Percentiles rank a stretch among this genome's conserved stretches.
These are phyloP conservation scores for Sanguinoderma infundibulare DNA, from an alignment of 1,284 basidiomycete genomes.

Conservation along the genomic window DNA sequence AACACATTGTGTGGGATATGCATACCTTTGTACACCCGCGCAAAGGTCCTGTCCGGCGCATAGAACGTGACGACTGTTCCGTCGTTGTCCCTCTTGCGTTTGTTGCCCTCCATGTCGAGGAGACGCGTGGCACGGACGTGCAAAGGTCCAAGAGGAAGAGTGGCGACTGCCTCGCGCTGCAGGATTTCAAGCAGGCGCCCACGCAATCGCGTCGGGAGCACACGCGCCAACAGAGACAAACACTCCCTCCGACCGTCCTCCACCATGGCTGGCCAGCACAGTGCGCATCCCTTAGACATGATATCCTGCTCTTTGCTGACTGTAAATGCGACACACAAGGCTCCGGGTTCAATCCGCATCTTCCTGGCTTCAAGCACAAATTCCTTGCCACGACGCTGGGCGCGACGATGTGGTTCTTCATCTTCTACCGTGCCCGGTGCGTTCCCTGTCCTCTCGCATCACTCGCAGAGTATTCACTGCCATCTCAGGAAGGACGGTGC, in stretches of 20 bases:
- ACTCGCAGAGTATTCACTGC: background rate
- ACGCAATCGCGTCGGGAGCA: conserved; percentile 11
- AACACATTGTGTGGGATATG: background rate
- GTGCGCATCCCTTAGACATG: conserved; percentile 26
- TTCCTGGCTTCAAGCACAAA: conserved; percentile 77
- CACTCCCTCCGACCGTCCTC: conserved; percentile 25
- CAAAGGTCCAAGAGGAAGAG: conserved; percentile 1
- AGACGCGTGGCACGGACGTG: conserved; percentile 8
- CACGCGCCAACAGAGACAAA: conserved; percentile 24
- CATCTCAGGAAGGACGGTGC: conserved; percentile 67
- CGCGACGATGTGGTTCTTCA: conserved; percentile 97
- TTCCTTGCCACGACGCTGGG: conserved; percentile 86
- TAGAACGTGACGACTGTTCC: conserved; percentile 34
- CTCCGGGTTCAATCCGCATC: conserved; percentile 83
- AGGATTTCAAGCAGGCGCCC: conserved; percentile 17
- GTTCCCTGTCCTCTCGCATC: conserved; percentile 35
- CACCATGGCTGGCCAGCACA: conserved; percentile 42
- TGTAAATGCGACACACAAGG: conserved; percentile 8
- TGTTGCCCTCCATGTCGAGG: conserved; percentile 42
- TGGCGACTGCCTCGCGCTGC: conserved; percentile 8
- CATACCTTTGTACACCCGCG: conserved; percentile 36
- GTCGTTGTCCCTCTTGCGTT: conserved; percentile 49
- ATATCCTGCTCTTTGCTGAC: conserved; percentile 11
- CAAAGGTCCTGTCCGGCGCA: conserved; percentile 32
- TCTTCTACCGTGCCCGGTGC: conserved; percentile 92